Base-by-base conservation (phyloP, 2,329 filamentous ascomycete genomes). In the Parascedosporium putredinis region DNA sequence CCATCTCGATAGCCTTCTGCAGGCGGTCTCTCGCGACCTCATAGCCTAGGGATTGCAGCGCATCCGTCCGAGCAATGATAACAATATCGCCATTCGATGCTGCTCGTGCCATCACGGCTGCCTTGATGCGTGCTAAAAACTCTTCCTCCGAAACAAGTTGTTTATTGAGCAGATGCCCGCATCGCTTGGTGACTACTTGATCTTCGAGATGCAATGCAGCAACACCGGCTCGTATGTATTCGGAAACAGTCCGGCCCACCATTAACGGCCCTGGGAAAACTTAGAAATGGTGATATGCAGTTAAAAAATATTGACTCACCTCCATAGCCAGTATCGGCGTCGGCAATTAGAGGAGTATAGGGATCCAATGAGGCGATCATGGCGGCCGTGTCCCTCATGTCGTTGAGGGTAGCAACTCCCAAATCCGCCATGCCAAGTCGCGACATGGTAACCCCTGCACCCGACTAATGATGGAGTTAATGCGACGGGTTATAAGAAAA, bases 21-120 rank as follows among this genome's bases (percentile, higher is more conserved):
- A 84, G 61, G 2, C 79, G 63, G 2, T 56, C 55, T 7, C 81
- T 60, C 2, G 76, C 74, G 55, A 75, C 77, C 8, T 78, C 75
- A 54, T 76, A 83, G 0, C 79, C 79, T 5, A 71, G 65, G 0
- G 67, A 64, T 52, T 79, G 76, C 3, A 81, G 62, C 1, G 80
- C 75, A 55, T 84, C 81, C 0, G 80, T 84, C 9, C 81, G 70
- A 1, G 79, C 80, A 51, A 85, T 83, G 50, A 84, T 71, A 24
- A 84, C 71, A 33, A 84, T 79, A 54, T 83, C 79, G 14, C 69
- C 69, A 9, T 67, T 66, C 25, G 73, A 59, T 16, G 67, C 63
- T 20, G 69, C 61, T 2, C 78, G 66, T 1, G 78, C 74, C 6
- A 68, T 63, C 10, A 64, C 66, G 0, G 78, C 78, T 0, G 80